Conservation (phyloP, 2,329 filamentous ascomycete species). For the Epichloe gansuensis region DNA sequence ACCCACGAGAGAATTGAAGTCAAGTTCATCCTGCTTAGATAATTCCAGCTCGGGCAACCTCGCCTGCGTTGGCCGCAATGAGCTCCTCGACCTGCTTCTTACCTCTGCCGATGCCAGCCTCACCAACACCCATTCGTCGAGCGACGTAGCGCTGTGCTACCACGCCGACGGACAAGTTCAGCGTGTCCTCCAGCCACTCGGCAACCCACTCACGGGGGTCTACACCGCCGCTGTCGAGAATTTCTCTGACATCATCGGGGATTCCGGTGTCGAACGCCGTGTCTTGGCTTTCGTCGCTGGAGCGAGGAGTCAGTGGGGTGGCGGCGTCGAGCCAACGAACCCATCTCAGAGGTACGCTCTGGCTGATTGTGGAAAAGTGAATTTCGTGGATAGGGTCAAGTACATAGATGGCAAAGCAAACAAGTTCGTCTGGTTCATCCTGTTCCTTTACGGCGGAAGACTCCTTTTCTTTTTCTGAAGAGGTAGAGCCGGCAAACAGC, state of each 20-base stretch:
- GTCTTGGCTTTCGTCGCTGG: constrained; percentile 33
- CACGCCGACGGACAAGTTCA: constrained; percentile 66
- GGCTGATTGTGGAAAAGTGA: constrained; percentile 70
- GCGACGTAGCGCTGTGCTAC: constrained; percentile 94
- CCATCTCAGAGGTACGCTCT: constrained; percentile 76
- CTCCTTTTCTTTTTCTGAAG: constrained; percentile 41
- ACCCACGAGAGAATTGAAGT: neutral
- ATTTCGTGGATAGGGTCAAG: constrained; percentile 87
- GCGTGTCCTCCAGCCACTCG: constrained; percentile 87
- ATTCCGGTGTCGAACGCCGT: constrained; percentile 23
- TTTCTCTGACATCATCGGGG: constrained; percentile 80
- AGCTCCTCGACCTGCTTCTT: constrained; percentile 47
- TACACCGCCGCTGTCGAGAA: constrained; percentile 61
- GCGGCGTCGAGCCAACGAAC: constrained; percentile 80
- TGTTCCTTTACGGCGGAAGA: constrained; percentile 38
- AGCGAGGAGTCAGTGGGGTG: constrained; percentile 39
- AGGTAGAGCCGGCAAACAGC: constrained; percentile 51
- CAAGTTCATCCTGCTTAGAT: constrained; percentile 22
- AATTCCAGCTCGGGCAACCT: constrained; percentile 45
- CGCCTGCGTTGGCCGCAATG: constrained; percentile 42
- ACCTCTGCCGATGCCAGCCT: constrained; percentile 51
- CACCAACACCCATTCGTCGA: constrained; percentile 87
- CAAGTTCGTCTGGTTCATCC: constrained; percentile 43
- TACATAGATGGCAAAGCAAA: constrained; percentile 67
- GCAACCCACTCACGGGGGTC: constrained; percentile 95